Base-by-base conservation (phyloP, 805 yeast genomes). In the Suhomyces vadensis region DNA sequence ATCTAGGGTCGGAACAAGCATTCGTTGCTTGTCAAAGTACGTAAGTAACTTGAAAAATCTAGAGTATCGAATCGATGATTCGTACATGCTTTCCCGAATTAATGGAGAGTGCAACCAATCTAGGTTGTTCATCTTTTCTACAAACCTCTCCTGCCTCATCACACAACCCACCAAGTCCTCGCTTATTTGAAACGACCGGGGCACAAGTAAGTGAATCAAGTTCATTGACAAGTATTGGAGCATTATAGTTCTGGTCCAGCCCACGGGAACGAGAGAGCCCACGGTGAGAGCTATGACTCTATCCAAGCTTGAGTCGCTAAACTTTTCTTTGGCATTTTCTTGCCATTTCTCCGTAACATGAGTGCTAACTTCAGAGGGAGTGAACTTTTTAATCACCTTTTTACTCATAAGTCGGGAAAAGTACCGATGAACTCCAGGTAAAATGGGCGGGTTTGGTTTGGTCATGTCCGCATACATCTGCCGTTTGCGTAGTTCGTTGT, bases 81-180 rank as follows among this genome's bases (percentile, higher is more conserved):
- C 55, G 13, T 44, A 41, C 14, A 56, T 6, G 16, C 38, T 50
- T 10, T 47, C 53, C 10, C 33, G 33, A 2, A 56, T 11, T 10
- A 36, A 42, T 1, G 54, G 47, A 5, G 55, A 50, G 22, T 46
- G 48, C 4, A 57, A 17, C 61, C 58, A 55, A 35, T 58, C 52
- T 5, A 56, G 6, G n/a, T 44, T 41, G 44, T 51, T 51, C 54
- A 60, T 57, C 35, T 56, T 49, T 7, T 39, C 51, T 6, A 55
- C 56, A 36, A 59, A 63, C 33, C 53, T 35, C 31, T 51, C 60
- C 41, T 60, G 65, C 25, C 61, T 37, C 8, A 49, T 5, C 6
- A 59, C 57, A 43, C 55, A 55, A 4, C 60, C 60, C 10, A 60
- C 66, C 31, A 63, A 51, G 39, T 63, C 64, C 36, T 56, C 64